These are phyloP conservation scores for Backusella liffmaniae DNA, from an alignment of 192 early-diverging fungal species.

Conservation along the genomic window DNA sequence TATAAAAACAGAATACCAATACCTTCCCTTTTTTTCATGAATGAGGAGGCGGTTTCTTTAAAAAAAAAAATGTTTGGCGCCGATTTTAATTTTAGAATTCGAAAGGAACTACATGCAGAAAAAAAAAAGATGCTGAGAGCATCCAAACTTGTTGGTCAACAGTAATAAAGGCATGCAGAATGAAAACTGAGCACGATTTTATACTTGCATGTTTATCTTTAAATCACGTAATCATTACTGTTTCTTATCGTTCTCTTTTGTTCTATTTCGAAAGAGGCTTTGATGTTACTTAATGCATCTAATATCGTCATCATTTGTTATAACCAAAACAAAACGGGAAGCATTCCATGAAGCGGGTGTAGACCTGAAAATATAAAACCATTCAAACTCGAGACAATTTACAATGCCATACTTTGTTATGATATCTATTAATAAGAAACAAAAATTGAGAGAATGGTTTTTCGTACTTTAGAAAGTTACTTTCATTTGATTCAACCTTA, in stretches of 20 bases:
- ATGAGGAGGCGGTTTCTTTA: not conserved
- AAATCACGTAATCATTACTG: not conserved
- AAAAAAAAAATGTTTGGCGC: not conserved
- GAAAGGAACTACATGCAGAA: not conserved
- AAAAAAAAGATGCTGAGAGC: not conserved
- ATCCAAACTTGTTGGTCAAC: not conserved
- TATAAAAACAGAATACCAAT: not conserved
- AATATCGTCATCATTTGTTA: not conserved
- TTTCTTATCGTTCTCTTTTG: not conserved
- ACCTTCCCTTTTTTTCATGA: not conserved
- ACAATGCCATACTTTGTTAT: no score
- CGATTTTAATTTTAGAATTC: slow-evolving; percentile 5
- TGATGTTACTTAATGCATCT: not conserved
- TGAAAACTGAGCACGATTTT: not conserved
- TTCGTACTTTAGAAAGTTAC: no score
- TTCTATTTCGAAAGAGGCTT: not conserved
- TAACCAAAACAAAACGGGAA: no score
- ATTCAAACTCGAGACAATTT: not conserved
- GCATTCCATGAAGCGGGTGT: not conserved
- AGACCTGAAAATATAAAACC: not conserved
- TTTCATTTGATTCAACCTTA: not conserved
- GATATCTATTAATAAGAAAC: not conserved
- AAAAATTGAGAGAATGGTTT: not conserved
- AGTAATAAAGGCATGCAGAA: not conserved
- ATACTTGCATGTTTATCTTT: not conserved